Evolutionary conservation across 139 green algal species (phyloP).

Genomic region (Coccomyxa sp.): DNA sequence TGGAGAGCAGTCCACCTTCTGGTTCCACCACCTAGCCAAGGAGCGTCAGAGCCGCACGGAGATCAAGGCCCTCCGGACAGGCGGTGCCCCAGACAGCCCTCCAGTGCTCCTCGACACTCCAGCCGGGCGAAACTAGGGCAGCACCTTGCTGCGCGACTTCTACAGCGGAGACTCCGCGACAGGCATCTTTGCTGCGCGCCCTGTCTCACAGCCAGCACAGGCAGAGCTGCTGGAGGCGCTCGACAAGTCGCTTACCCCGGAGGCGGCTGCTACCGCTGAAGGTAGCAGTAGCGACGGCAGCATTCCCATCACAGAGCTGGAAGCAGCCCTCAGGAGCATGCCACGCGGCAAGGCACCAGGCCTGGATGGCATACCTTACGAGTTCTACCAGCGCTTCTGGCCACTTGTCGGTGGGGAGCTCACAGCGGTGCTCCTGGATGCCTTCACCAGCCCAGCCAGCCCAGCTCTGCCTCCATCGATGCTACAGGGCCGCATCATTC

Average conservation of each 20-base stretch:
- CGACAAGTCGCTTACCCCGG: too few species aligned
- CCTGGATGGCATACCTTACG: constrained; percentile 7
- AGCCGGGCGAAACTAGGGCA: too few species aligned
- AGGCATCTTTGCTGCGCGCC: neutral
- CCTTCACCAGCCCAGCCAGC: neutral
- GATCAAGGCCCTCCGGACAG: too few species aligned
- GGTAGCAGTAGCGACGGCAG: neutral
- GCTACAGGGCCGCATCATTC: constrained; percentile 23
- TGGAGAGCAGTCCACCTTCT: too few species aligned
- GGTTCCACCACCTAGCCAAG: too few species aligned
- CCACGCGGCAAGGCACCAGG: neutral
- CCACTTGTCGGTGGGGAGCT: neutral
- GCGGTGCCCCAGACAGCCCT: too few species aligned
- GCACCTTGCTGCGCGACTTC: neutral
- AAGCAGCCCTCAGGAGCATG: neutral
- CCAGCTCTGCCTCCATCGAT: neutral
- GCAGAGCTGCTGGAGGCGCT: neutral
- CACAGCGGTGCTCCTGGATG: neutral
- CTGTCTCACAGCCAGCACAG: neutral
- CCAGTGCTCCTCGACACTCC: too few species aligned
- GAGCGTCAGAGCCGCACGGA: too few species aligned
- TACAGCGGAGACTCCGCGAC: neutral
- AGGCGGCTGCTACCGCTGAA: neutral
- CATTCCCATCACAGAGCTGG: neutral
- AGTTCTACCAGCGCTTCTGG: constrained; percentile 8